Percentiles rank a stretch among this genome's conserved stretches.
Evolutionary conservation across 768 basidiomycete species (phyloP).

Genomic region (Suillus cothurnatus): DNA sequence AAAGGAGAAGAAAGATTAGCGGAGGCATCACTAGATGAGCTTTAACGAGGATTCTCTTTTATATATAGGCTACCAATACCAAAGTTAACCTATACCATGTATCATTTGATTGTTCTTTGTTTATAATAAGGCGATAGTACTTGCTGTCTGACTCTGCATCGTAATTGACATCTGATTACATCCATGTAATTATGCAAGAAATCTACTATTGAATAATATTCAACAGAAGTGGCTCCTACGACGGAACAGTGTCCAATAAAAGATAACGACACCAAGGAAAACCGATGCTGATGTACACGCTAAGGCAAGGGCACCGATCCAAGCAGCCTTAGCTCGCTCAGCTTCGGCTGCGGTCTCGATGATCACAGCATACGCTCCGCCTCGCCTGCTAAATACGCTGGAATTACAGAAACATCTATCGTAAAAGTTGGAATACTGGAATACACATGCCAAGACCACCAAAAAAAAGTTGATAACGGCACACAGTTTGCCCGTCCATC

Average conservation of each 20-base stretch:
- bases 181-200: too few species aligned
- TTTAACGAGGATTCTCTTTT: background rate
- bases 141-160: background rate
- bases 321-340: background rate
- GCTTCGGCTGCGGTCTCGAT: background rate
- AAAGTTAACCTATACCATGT: background rate
- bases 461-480: background rate
- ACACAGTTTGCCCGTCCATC: background rate
- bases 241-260: too few species aligned
- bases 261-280: background rate
- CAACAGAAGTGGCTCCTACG: slow-evolving; percentile 47
- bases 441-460: background rate
- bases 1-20: slow-evolving; percentile 30
- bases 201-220: too few species aligned
- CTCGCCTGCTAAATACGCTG: background rate
- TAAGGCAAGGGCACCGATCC: background rate
- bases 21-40: background rate
- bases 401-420: background rate
- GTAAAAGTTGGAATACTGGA: background rate
- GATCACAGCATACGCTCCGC: background rate
- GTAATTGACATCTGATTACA: background rate
- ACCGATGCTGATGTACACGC: background rate
- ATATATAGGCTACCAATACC: background rate
- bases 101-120: background rate
- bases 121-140: background rate